Evolutionary conservation across 495 filamentous ascomycete species (phyloP), one percentile per base, ranked within the genome.

Genomic region (Penicillium atrosanguineum): DNA sequence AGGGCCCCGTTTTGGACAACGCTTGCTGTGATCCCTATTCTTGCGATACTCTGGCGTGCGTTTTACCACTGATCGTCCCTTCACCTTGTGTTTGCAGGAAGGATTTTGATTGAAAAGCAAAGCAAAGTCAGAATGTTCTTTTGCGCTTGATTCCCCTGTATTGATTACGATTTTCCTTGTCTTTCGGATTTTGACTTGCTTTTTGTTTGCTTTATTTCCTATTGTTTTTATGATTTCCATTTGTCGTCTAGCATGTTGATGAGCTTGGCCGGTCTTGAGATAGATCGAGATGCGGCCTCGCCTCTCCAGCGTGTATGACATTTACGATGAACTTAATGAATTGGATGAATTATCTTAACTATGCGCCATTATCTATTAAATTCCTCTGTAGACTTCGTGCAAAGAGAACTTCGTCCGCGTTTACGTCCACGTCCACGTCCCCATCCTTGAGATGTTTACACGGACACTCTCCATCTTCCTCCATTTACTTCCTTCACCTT

Each of bases 81-180:
- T 52, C 48, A 42, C 42, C 23, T 42, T 31, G 21, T 31, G 16
- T 3, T 40, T 45, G 52, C 47, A 56, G 7, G 7, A 42, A 25
- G 34, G 7, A 15, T 19, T 41, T 28, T 26, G 1, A n/a, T n/a
- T 23, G 46, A 48, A 31, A 29, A 20, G 6, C 29, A 43, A 39
- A 50, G 52, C 50, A 60, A 64, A 59, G 55, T 55, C 60, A 59
- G 62, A 50, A 59, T 69, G 62, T 47, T 66, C 63, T 62, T 19
- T 57, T 38, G 46, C 54, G 42, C 52, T 63, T 63, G 61, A 71
- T 74, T 72, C 64, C 72, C 68, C 69, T 76, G 69, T 76, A 74
- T 70, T 56, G 45, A 55, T 64, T 66, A 56, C 54, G 55, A 60
- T 65, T 66, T 52, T 52, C 56, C 44, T 52, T 56, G 38, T 50